These are phyloP conservation scores for Verruconis gallopava DNA, from an alignment of 2,329 filamentous ascomycete species.

Conservation along the genomic window DNA sequence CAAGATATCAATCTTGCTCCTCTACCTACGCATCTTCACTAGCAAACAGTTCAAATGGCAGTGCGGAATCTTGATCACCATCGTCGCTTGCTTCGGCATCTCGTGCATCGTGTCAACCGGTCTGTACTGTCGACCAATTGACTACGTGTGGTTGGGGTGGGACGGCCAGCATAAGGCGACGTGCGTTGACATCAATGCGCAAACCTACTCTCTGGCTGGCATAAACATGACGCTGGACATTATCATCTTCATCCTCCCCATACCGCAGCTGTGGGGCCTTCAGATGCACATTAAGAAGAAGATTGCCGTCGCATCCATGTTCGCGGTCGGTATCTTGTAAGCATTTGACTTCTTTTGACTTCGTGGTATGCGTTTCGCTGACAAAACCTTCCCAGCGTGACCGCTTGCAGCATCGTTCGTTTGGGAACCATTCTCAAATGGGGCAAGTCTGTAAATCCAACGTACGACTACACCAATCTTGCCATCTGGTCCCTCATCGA, in stretches of 20 bases:
- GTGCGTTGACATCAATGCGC: constrained; percentile 12
- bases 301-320: constrained; percentile 10
- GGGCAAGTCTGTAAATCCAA: constrained; percentile 11
- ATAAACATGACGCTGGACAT: constrained; percentile 14
- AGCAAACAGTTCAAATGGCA: background rate
- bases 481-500: constrained; percentile 15
- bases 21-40: background rate
- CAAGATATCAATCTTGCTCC: background rate
- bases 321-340: constrained; percentile 13
- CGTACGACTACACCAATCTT: constrained; percentile 14
- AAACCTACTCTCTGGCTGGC: constrained; percentile 11
- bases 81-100: background rate
- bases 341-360: no score
- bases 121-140: constrained; percentile 9
- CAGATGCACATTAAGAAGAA: constrained; percentile 12
- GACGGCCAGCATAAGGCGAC: constrained; percentile 8
- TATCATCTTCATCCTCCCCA: constrained; percentile 13
- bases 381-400: no score
- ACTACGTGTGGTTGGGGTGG: constrained; percentile 12
- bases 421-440: constrained; percentile 10
- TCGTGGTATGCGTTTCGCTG: no score
- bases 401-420: constrained; percentile 12
- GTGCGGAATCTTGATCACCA: background rate
- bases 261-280: constrained; percentile 11
- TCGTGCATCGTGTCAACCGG: background rate